These are phyloP conservation scores for Bertia moriformis DNA, from an alignment of 2,329 filamentous ascomycete genomes.

Conservation along the genomic window DNA sequence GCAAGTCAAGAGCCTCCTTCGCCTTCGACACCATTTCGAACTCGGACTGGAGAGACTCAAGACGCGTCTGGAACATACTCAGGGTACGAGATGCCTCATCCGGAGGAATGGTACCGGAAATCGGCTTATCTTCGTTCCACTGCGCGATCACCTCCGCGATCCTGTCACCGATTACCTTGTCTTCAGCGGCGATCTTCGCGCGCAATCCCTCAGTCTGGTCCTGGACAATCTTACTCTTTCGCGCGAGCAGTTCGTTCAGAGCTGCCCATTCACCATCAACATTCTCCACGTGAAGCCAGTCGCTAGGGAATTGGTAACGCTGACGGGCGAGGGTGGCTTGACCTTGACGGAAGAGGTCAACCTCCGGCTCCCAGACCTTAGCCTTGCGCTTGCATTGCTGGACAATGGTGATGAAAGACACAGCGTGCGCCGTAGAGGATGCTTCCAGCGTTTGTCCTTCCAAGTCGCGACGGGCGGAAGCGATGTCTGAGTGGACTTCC, in stretches of 20 bases:
- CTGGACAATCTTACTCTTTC: constrained; percentile 88
- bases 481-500: constrained; percentile 81
- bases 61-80: constrained; percentile 66
- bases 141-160: constrained; percentile 71
- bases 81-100: constrained; percentile 76
- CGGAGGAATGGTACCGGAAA: constrained; percentile 84
- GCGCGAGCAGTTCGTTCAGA: constrained; percentile 76
- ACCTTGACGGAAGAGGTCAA: constrained; percentile 89
- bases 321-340: constrained; percentile 84
- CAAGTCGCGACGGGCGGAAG: constrained; percentile 76
- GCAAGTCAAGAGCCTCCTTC: constrained; percentile 88
- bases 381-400: constrained; percentile 92
- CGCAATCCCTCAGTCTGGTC: constrained; percentile 91
- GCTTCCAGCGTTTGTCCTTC: constrained; percentile 87
- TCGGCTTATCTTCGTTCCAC: constrained; percentile 94
- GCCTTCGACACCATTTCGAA: constrained; percentile 89
- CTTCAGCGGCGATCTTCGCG: constrained; percentile 87
- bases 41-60: constrained; percentile 74
- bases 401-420: constrained; percentile 95
- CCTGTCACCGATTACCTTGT: constrained; percentile 78
- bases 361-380: constrained; percentile 85
- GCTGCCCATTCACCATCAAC: constrained; percentile 93
- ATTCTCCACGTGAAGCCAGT: constrained; percentile 93
- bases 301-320: constrained; percentile 79
- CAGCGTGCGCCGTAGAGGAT: constrained; percentile 88